Base-by-base conservation (phyloP, 257 asterid genomes). In the Salvia splendens region DNA sequence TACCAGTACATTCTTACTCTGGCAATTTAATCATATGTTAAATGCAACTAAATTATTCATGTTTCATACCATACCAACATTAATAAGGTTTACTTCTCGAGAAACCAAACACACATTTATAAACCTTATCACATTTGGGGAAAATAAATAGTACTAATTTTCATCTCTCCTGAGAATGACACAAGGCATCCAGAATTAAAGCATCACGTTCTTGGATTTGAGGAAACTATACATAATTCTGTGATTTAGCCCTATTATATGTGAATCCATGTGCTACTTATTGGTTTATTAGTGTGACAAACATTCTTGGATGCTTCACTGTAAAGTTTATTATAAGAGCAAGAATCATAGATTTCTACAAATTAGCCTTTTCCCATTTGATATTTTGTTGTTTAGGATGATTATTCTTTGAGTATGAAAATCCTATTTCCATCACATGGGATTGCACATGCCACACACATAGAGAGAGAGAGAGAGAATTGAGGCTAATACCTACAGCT, bases 371-470 rank as follows among this genome's bases (percentile, higher is more conserved):
- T 15, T 33, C 14, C 56, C 74, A 12, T 45, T 38, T 28, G 46
- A 24, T 24, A 24, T 24, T 24, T 24, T 24, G 30, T 24, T 24
- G 30, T 24, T 24, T 24, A 24, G 30, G 30, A 24, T 24, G 30
- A 24, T 24, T 24, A 24, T 24, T 24, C 30, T 24, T 24, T 66
- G 51, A 46, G 45, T 40, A 40, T 7, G 45, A 30, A n/a, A 65
- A 48, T 36, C 54, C 15, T 12, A 36, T 42, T 43, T 49, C n/a
- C 17, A 48, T 64, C 82, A 78, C 76, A 68, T 73, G 82, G 63
- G 73, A 20, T 58, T 68, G 71, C 81, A 67, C 76, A 70, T 74
- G 74, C 30, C 30, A 24, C 30, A 24, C 30, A 20, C 24, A 24
- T 3, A 24, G 0, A 24, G 30, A 24, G 30, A 24, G 30, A 24